Evolutionary conservation across 2,329 filamentous ascomycete genomes (phyloP), one percentile per base, ranked within the genome.

Genomic region (Aspergillus brasiliensis): DNA sequence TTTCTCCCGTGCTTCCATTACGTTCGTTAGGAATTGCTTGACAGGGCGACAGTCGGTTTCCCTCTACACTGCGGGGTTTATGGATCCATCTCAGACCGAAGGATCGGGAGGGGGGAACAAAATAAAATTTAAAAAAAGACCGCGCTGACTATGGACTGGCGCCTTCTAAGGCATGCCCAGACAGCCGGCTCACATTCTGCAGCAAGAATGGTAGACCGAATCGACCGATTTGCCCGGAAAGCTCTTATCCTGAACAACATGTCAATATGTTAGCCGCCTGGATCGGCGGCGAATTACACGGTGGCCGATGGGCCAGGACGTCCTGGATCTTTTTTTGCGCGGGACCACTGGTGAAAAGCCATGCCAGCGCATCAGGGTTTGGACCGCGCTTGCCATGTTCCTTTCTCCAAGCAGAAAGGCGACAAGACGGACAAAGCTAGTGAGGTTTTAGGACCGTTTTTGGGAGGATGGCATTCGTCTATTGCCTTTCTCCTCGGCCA

Each of bases 331-430:
- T 81, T 81, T 81, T 80, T 57, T 78, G 79, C 58, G 84, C 82
- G 82, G 82, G 86, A 88, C 84, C 87, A 93, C 88, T 94, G 91
- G 91, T 85, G 85, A 87, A 83, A 84, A 89, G 83, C 83, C 82
- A 88, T 88, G 91, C 91, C 92, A 96, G 84, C 91, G 90, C 92
- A 96, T 92, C 91, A 77, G 66, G 60, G 64, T 68, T 66, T 65
- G 59, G 68, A 69, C 67, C 57, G 62, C 64, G 63, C 63, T 66
- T 66, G 62, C 52, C 47, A 37, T 62, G 23, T 58, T 62, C 49
- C 46, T 51, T 27, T 56, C 58, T 59, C 62, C 62, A 59, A 61
- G 59, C 62, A 62, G 60, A 57, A 61, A 53, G 48, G 61, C 57
- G 54, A 57, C 58, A 47, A 64, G 60, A 60, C 55, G 59, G 57